Evolutionary conservation across 2,329 filamentous ascomycete species (phyloP), one percentile per base, ranked within the genome.

Genomic region (Bisporella sp.): DNA sequence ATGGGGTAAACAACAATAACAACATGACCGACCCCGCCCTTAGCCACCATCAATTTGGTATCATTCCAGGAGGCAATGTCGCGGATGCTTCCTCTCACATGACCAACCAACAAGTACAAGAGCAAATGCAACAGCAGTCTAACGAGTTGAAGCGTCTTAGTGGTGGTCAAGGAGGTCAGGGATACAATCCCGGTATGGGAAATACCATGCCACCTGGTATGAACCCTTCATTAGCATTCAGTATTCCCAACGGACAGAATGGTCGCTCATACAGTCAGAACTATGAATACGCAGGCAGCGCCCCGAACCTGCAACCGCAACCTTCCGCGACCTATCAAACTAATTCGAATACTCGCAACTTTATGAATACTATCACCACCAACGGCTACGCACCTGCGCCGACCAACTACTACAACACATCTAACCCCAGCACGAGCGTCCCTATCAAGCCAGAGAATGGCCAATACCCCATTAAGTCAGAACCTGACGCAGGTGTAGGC

Each of bases 371-470:
- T n/a, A 9, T n/a, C 88, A 74, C 84, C 84, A 73, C 70, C 82
- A 73, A 37, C 35, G 8, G 8, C n/a, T n/a, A 81, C 70, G 73
- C 76, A 69, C 82, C 80, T 71, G 77, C 79, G 73, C 78, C 74
- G 45, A 50, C 49, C 29, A 62, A 60, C 47, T 56, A 55, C 41
- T 46, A 83, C 76, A 84, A 84, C 75, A 74, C 78, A 77, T 76
- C 78, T 69, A 77, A 83, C 73, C 81, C 75, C 69, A 83, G 83
- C 76, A 84, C 79, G 74, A 76, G 73, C 74, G 79, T 77, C 75
- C 85, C 84, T 76, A 74, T 73, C 71, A 84, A 82, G 71, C n/a
- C 37, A 47, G 48, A 45, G 46, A 51, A 83, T 76, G 85, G 80
- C 74, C 76, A 73, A 74, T 79, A 78, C 42, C 51, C 54, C 40